Evolutionary conservation across 176 grass and related monocot species (phyloP), one percentile per base, ranked within the genome.

Genomic region (Bolboschoenus planiculmis): DNA sequence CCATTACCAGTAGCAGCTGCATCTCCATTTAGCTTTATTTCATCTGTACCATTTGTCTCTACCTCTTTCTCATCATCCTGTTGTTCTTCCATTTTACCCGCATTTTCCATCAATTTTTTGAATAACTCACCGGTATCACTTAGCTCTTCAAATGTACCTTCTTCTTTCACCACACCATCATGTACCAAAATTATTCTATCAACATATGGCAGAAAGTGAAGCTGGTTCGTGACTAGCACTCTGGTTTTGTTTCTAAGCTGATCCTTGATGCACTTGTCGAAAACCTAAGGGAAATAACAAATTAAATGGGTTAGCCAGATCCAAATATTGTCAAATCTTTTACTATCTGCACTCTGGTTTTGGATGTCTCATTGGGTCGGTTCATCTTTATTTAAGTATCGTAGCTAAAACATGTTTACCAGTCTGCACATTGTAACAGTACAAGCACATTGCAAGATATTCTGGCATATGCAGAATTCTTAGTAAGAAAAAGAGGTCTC

Each of bases 71-170:
- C 96, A 83, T 99, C 80, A 47, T 59, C 90, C n/a, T 74, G 79
- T 59, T 99, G 89, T 86, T 99, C 96, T 67, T 99, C 96, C 96
- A 99, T 93, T 89, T 99, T 99, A 61, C 96, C 96, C 88, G 96
- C 96, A 86, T 99, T 99, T 93, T 99, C 96, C 96, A 99, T 99
- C 39, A 99, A 87, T 26, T 91, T 99, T 78, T 95, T 92, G 79
- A 99, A 99, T 36, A 93, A 88, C 21, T 91, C 86, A 26, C 96
- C 96, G 13, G 56, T 91, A 27, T 85, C 85, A 86, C 89, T 99
- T 84, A 99, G 90, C 88, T 99, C 89, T 85, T 99, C 96, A 87
- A 95, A 99, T 20, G 96, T 91, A 72, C 96, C 96, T 82, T 95
- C 87, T 82, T 99, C 96, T 95, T 93, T 99, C 77, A 99, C 80